These are phyloP conservation scores for Chlorella sorokiniana DNA, from an alignment of 139 green algal species.

Conservation along the genomic window DNA sequence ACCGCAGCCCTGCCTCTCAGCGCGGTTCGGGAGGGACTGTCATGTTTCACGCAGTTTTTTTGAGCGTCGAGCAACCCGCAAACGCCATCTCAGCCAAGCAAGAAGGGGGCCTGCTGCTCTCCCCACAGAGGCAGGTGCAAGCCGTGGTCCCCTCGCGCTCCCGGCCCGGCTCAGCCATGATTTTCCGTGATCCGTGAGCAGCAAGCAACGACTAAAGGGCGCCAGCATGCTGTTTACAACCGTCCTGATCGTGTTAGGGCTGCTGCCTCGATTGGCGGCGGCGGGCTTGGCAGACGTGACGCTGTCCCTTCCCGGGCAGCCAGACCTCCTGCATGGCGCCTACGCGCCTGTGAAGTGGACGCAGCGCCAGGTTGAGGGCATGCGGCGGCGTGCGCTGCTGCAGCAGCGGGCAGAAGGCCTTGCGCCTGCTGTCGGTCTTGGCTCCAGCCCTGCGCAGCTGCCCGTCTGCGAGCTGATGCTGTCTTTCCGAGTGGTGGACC, in stretches of 20 bases:
- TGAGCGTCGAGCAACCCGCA: too few species aligned
- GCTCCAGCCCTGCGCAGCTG: neutral
- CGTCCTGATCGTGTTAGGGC: neutral
- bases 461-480: slow-evolving; percentile 32
- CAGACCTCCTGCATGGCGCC: neutral
- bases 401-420: neutral
- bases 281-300: neutral
- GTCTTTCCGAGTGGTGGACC: neutral
- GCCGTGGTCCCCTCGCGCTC: neutral
- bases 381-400: slow-evolving; percentile 25
- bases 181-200: neutral
- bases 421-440: neutral
- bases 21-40: too few species aligned
- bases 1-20: too few species aligned
- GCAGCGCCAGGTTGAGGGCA: slow-evolving; percentile 5
- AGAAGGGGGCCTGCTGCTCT: too few species aligned
- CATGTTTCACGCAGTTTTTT: too few species aligned
- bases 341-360: neutral
- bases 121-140: too few species aligned
- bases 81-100: too few species aligned
- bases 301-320: neutral
- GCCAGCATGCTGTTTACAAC: neutral
- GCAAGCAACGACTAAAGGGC: neutral
- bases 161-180: neutral
- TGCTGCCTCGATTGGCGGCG: neutral